These are phyloP conservation scores for Trichocladium uniseriatum DNA, from an alignment of 495 filamentous ascomycete genomes.

Conservation along the genomic window DNA sequence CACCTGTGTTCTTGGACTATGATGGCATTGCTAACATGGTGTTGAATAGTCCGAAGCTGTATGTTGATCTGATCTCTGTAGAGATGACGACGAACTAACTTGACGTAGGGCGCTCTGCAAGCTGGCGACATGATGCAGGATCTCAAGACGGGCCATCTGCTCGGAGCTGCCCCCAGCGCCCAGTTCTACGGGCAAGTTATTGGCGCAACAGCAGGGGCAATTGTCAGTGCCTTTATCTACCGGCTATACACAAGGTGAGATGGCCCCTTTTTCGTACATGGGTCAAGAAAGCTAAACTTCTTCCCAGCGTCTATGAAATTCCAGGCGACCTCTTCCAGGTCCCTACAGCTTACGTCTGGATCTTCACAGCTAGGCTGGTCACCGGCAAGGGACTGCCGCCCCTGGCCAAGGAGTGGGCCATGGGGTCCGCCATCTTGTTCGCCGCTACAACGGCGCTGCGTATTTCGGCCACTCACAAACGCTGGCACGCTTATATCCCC, in stretches of 20 bases:
- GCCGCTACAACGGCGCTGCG: slow-evolving; percentile 58
- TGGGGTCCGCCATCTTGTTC: slow-evolving; percentile 61
- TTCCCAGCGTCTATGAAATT: slow-evolving; percentile 70
- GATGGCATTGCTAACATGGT: background rate
- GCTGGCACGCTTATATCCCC: slow-evolving; percentile 57
- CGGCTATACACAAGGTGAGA: slow-evolving; percentile 66
- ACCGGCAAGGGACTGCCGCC: slow-evolving; percentile 81
- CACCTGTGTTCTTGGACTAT: background rate
- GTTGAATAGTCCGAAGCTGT: slow-evolving; percentile 22
- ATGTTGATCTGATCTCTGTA: background rate
- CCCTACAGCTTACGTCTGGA: slow-evolving; percentile 92
- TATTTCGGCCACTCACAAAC: slow-evolving; percentile 37
- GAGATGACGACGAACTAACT: background rate
- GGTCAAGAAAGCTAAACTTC: too few relatives aligned
- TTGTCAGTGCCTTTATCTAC: slow-evolving; percentile 82
- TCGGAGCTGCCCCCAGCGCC: slow-evolving; percentile 84
- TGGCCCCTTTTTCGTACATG: background rate
- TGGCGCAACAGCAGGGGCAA: slow-evolving; percentile 76
- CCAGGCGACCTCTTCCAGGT: slow-evolving; percentile 86
- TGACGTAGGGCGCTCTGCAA: slow-evolving; percentile 77
- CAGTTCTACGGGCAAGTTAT: slow-evolving; percentile 97
- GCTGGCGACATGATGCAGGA: slow-evolving; percentile 98
- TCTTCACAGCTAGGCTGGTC: slow-evolving; percentile 91
- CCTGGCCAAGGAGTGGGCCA: slow-evolving; percentile 70
- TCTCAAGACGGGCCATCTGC: slow-evolving; percentile 88